phyloP scores from a whole-genome alignment of 441 rosid species.

The Pelargonium myrrhifolium region DNA sequence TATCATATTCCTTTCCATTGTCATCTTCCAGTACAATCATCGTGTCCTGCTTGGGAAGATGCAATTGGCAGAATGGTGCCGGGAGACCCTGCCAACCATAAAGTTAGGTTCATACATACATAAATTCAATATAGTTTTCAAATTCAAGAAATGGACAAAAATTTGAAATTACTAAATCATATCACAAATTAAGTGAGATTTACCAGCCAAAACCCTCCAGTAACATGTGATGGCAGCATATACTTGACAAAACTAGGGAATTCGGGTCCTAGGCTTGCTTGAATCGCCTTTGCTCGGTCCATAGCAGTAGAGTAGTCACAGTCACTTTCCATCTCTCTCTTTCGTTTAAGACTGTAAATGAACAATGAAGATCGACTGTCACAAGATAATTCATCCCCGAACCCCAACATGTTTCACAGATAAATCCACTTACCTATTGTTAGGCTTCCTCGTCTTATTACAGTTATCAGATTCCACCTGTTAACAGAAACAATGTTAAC shows the following conservation, averaged over 20 bases:
- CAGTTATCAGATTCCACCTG: background rate
- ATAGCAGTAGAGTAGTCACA: slow-evolving; percentile 15
- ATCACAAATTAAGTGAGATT: background rate
- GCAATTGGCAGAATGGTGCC: slow-evolving; percentile 23
- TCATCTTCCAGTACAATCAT: slow-evolving; percentile 48
- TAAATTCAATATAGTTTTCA: background rate
- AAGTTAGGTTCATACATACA: background rate
- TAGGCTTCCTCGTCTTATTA: background rate
- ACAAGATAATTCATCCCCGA: background rate
- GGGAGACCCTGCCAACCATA: slow-evolving; percentile 34
- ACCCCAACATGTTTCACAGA: background rate
- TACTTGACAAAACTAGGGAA: slow-evolving; percentile 40
- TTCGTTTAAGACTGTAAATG: background rate
- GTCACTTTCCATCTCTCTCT: background rate
- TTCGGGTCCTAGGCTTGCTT: slow-evolving; percentile 27
- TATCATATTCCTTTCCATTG: slow-evolving; percentile 23
- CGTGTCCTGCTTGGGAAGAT: slow-evolving; percentile 37
- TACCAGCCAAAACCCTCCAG: slow-evolving; percentile 55
- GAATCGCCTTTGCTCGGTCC: slow-evolving; percentile 34
- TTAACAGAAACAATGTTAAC: background rate
- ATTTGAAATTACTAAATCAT: background rate
- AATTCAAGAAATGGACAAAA: background rate
- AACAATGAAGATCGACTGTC: too few species aligned
- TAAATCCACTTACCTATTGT: slow-evolving; percentile 1
- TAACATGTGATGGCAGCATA: slow-evolving; percentile 45